phyloP scores from a whole-genome alignment of 495 filamentous ascomycete species.

The Penicillium antarcticum region DNA sequence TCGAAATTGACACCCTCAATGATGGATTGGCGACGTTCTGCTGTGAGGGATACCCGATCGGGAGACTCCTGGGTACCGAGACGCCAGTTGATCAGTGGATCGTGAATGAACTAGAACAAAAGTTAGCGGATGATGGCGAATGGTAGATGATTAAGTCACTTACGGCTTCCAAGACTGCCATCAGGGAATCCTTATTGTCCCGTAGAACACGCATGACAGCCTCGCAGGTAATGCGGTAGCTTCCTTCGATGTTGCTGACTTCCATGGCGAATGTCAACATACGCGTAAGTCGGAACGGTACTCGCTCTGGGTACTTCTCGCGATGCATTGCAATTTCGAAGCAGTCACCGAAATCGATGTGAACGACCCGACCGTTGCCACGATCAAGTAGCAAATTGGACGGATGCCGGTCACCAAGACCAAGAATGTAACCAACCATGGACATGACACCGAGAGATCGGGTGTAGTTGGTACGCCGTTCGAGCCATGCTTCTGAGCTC shows the following conservation, averaged over 20 bases:
- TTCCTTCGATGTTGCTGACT: conserved; percentile 97
- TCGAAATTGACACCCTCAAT: conserved; percentile 60
- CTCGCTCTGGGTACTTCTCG: conserved; percentile 96
- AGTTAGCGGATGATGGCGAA: conserved; percentile 16
- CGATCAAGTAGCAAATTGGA: conserved; percentile 96
- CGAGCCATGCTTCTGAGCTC: conserved; percentile 95
- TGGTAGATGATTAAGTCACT: conserved; percentile 35
- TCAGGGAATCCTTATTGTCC: conserved; percentile 95
- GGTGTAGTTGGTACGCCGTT: conserved; percentile 95
- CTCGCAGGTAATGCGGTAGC: conserved; percentile 95
- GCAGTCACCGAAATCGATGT: conserved; percentile 98
- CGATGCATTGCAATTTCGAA: conserved; percentile 99
- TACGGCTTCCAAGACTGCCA: conserved; percentile 97
- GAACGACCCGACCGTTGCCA: conserved; percentile 91
- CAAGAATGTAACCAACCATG: conserved; percentile 99
- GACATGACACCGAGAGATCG: conserved; percentile 97
- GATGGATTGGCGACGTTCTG: conserved; percentile 75
- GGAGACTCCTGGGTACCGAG: conserved; percentile 83
- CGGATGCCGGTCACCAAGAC: conserved; percentile 92
- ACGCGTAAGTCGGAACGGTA: conserved; percentile 93
- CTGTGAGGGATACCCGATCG: conserved; percentile 71
- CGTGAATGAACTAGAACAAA: conserved; percentile 80
- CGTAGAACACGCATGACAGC: conserved; percentile 96
- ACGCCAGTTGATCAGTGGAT: conserved; percentile 96
- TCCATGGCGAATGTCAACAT: conserved; percentile 99